These are phyloP conservation scores for Wickerhamomyces pijperi DNA, from an alignment of 805 yeast genomes.

Conservation along the genomic window DNA sequence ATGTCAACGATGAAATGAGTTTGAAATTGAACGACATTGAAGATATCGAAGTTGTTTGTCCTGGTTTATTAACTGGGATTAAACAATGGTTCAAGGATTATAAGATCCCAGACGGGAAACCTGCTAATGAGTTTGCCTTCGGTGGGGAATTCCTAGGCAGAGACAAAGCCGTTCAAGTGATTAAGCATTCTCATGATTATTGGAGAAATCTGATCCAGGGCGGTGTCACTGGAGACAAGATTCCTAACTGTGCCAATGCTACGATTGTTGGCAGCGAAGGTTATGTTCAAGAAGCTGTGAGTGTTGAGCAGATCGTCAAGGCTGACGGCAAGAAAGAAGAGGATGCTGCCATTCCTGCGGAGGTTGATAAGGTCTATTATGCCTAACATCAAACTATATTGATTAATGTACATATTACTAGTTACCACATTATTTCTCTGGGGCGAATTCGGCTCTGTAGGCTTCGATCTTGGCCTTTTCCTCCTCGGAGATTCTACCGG, in stretches of 20 bases:
- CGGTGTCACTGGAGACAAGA: constrained; percentile 23
- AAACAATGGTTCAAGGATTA: constrained; percentile 76
- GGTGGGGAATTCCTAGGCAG: constrained; percentile 53
- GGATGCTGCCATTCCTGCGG: constrained; percentile 6
- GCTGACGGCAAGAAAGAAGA: background rate
- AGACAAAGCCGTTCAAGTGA: constrained; percentile 45
- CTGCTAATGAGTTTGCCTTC: constrained; percentile 64
- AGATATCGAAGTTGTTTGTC: constrained; percentile 59
- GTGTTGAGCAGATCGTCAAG: background rate
- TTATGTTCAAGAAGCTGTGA: background rate
- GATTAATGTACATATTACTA: too few species aligned
- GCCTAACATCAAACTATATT: background rate
- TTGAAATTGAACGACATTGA: constrained; percentile 42
- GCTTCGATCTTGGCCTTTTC: constrained; percentile 47
- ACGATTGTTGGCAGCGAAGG: constrained; percentile 29
- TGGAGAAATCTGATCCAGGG: constrained; percentile 52
- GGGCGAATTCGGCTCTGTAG: constrained; percentile 34
- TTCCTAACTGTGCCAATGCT: constrained; percentile 47
- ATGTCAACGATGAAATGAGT: constrained; percentile 47
- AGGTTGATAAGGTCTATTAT: constrained; percentile 7
- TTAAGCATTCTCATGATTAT: constrained; percentile 53
- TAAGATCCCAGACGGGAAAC: constrained; percentile 76
- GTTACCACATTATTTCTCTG: constrained; percentile 4
- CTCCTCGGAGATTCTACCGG: constrained; percentile 42
- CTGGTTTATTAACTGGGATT: constrained; percentile 60